Evolutionary conservation across 2,329 filamentous ascomycete species (phyloP).

Genomic region (Cladophialophora bantiana): DNA sequence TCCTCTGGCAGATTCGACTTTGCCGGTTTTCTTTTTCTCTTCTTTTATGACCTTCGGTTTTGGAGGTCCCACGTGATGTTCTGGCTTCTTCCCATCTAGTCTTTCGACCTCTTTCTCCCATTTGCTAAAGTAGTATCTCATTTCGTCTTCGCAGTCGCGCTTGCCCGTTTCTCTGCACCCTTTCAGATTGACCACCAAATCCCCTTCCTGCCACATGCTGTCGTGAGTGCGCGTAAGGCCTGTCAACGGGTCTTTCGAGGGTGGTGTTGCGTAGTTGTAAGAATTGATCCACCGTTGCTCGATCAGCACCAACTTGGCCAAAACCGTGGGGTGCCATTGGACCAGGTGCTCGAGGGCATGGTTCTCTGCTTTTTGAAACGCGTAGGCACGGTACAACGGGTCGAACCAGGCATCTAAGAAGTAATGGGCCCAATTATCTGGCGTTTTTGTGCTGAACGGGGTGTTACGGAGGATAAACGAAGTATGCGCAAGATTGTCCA

Average conservation of each 20-base stretch:
- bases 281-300: constrained; percentile 84
- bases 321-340: constrained; percentile 96
- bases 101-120: constrained; percentile 48
- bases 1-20: background rate
- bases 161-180: constrained; percentile 68
- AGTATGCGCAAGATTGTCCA: constrained; percentile 74
- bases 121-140: constrained; percentile 60
- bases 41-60: constrained; percentile 4
- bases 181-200: constrained; percentile 80
- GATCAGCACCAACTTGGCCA: constrained; percentile 88
- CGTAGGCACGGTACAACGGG: constrained; percentile 90
- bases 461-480: constrained; percentile 74
- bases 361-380: constrained; percentile 92
- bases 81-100: constrained; percentile 31
- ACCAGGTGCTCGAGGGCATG: constrained; percentile 90
- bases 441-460: constrained; percentile 26
- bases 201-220: constrained; percentile 77
- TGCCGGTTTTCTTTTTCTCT: background rate
- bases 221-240: constrained; percentile 52
- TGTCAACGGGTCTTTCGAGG: constrained; percentile 46
- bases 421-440: constrained; percentile 87
- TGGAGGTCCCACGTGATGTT: constrained; percentile 16
- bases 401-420: constrained; percentile 97
- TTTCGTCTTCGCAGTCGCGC: constrained; percentile 74
- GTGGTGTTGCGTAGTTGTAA: constrained; percentile 62